phyloP scores from a whole-genome alignment of 805 yeast species.

The Barnettozyma botsteinii region DNA sequence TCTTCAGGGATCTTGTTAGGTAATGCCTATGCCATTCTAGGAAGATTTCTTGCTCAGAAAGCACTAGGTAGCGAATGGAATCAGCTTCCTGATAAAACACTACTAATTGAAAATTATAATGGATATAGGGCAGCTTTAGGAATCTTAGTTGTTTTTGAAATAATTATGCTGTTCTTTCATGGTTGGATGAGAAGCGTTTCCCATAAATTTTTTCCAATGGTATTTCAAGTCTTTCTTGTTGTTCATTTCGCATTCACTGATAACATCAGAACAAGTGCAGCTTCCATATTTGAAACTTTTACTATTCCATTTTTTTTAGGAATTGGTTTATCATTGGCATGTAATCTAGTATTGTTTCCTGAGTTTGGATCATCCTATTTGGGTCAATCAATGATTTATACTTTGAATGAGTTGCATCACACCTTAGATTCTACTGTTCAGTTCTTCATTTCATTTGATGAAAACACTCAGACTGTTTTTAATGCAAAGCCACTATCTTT shows the following conservation, averaged over 20 bases:
- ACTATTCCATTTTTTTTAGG: conserved; percentile 42
- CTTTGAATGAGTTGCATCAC: conserved; percentile 35
- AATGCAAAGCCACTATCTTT: conserved; percentile 24
- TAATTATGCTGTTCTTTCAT: conserved; percentile 40
- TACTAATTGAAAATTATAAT: conserved; percentile 25
- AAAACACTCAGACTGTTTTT: conserved; percentile 13
- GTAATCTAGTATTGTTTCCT: conserved; percentile 41
- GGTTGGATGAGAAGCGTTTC: conserved; percentile 43
- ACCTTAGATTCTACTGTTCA: conserved; percentile 34
- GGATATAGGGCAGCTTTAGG: conserved; percentile 37
- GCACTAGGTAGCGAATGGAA: conserved; percentile 28
- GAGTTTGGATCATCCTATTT: conserved; percentile 47
- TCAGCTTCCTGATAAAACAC: conserved; percentile 28
- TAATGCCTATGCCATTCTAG: conserved; percentile 36
- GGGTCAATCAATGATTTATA: conserved; percentile 37
- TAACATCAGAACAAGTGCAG: conserved; percentile 28
- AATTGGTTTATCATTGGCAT: conserved; percentile 37
- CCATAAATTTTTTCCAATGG: conserved; percentile 41
- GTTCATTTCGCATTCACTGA: conserved; percentile 44
- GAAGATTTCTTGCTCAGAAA: conserved; percentile 35
- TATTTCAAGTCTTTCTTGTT: conserved; percentile 43
- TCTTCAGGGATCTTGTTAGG: conserved; percentile 38
- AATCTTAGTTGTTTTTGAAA: conserved; percentile 39
- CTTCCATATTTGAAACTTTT: conserved; percentile 30
- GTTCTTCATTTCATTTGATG: conserved; percentile 31